Evolutionary conservation across 2,329 filamentous ascomycete genomes (phyloP), one percentile per base, ranked within the genome.

Genomic region (Hymenoscyphus infarciens): DNA sequence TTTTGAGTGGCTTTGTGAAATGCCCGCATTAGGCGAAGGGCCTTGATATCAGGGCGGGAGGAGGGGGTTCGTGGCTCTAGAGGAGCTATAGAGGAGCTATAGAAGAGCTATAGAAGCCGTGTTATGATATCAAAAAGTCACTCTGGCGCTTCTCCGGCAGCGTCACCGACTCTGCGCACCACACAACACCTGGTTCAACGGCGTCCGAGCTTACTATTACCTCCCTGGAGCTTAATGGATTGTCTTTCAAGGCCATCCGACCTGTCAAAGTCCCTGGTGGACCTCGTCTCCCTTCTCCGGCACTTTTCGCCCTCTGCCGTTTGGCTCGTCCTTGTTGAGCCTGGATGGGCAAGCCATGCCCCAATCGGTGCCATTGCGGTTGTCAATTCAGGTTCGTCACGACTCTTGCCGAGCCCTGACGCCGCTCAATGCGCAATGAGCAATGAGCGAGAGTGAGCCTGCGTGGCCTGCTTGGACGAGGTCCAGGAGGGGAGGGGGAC

Each of bases 231-330:
- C 52, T 55, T 55, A 55, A 49, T 49, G 42, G 42, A 22, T 22
- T 15, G 10, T 55, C 10, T 16, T 7, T 16, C 22, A 15, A 25
- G 45, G n/a, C 35, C 11, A 15, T 22, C 52, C 19, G 35, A 10
- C 33, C 59, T 54, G 42, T 57, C 31, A 15, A 15, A 35, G n/a
- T 31, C 19, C n/a, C 31, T 22, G 25, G 54, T 16, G 38, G 52
- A 52, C 42, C 56, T 64, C 62, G 62, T 59, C 62, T 61, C 59
- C 59, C 22, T 61, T 58, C 25, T 58, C 60, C 64, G 66, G 66
- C 65, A 67, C 63, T 65, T 67, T 63, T 16, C 45, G 49, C 7
- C 57, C 60, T 62, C 59, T 67, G 64, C 65, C 66, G 67, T 68
- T 63, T 65, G 56, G 58, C 53, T 63, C 19, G 29, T 33, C 25